Percentiles rank a stretch among this genome's conserved stretches.
Conservation (phyloP, 148 eudicot species). For the Fagopyrum esculentum region DNA sequence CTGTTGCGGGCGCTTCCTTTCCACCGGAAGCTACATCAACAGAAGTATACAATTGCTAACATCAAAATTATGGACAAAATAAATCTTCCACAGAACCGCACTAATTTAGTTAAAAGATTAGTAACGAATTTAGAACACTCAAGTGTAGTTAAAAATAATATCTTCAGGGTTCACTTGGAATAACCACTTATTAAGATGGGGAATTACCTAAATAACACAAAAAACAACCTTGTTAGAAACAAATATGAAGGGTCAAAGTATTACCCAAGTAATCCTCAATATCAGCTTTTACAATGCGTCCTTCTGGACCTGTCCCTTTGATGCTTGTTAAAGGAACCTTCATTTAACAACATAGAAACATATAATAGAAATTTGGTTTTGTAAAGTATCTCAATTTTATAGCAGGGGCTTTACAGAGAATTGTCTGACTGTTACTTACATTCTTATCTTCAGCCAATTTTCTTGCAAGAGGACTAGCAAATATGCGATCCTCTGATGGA, state of each 20-base stretch:
- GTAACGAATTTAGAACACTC: not conserved
- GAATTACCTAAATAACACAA: not conserved
- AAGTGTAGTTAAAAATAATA: not conserved
- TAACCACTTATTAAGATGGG: not conserved
- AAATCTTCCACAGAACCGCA: not conserved
- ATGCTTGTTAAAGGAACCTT: conserved; percentile 79
- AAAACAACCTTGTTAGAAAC: not conserved
- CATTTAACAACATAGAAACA: conserved; percentile 4
- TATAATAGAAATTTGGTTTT: not conserved
- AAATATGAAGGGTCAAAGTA: not conserved
- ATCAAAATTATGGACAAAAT: not conserved
- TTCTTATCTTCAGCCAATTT: conserved; percentile 91
- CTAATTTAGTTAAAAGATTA: not conserved
- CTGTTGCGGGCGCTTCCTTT: conserved; percentile 51
- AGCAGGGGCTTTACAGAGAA: not conserved
- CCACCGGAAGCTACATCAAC: conserved; percentile 56
- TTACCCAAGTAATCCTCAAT: conserved; percentile 91
- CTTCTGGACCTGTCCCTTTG: conserved; percentile 98
- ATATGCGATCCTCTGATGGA: conserved; percentile 66
- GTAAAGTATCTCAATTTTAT: not conserved
- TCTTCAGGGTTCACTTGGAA: not conserved
- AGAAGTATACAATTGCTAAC: not conserved
- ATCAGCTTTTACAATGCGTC: conserved; percentile 90
- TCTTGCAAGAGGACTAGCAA: conserved; percentile 96
- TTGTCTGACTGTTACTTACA: conserved; percentile 25